phyloP scores from a whole-genome alignment of 2,329 filamentous ascomycete species.

The Trichocomaceae sp. region DNA sequence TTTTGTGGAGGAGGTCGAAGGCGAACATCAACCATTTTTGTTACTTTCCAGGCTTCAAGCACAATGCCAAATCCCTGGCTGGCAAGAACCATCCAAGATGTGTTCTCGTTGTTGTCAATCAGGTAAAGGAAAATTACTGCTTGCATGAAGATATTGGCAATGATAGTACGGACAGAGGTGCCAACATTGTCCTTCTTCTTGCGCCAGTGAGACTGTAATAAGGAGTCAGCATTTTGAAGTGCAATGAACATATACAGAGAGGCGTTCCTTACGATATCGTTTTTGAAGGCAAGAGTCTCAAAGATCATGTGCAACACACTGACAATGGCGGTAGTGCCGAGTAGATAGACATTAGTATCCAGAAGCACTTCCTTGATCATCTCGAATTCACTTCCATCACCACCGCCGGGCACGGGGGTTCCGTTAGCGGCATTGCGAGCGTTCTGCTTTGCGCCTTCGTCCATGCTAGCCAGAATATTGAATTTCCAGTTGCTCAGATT shows the following conservation, averaged over 20 bases:
- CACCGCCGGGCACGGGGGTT: slow-evolving; percentile 62
- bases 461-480: slow-evolving; percentile 72
- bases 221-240: slow-evolving; percentile 14
- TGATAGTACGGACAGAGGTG: slow-evolving; percentile 89
- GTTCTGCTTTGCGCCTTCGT: slow-evolving; percentile 79
- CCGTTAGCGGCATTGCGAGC: slow-evolving; percentile 71
- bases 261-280: slow-evolving; percentile 66
- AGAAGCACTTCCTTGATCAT: slow-evolving; percentile 94
- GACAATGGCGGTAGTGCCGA: slow-evolving; percentile 76
- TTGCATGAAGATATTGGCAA: slow-evolving; percentile 98
- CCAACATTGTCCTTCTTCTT: slow-evolving; percentile 99
- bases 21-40: slow-evolving; percentile 85
- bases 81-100: slow-evolving; percentile 97
- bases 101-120: slow-evolving; percentile 94
- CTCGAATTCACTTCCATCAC: slow-evolving; percentile 90
- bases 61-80: slow-evolving; percentile 80
- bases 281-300: slow-evolving; percentile 93
- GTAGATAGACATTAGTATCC: slow-evolving; percentile 86
- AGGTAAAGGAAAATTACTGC: slow-evolving; percentile 91
- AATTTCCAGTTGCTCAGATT: slow-evolving; percentile 89
- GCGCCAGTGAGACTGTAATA: slow-evolving; percentile 68
- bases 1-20: slow-evolving; percentile 62
- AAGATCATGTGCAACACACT: slow-evolving; percentile 89
- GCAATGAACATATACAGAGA: neutral
- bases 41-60: slow-evolving; percentile 88